Conservation (phyloP, 495 filamentous ascomycete species). For the Hypoxylon trugodes region DNA sequence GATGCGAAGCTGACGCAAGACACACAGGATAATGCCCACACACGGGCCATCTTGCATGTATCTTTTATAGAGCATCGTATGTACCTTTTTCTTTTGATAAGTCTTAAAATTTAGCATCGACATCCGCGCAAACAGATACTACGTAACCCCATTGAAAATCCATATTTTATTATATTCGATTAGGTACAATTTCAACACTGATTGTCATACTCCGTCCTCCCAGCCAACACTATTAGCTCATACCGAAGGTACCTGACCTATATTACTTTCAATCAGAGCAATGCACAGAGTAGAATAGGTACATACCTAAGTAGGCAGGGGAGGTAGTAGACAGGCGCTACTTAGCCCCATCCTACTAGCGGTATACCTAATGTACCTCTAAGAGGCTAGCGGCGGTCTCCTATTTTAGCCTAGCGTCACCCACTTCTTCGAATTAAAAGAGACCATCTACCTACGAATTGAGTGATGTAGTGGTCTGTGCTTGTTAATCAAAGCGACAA, state of each 20-base stretch:
- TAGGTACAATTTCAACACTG: too few species aligned
- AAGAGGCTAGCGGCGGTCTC: slow-evolving; percentile 18
- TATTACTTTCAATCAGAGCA: too few species aligned
- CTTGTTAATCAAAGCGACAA: slow-evolving; percentile 33
- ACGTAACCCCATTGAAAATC: not conserved
- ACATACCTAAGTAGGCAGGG: too few species aligned
- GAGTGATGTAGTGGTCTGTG: slow-evolving; percentile 25
- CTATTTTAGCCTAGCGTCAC: slow-evolving; percentile 18
- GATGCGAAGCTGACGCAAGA: slow-evolving; percentile 27
- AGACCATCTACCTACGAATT: slow-evolving; percentile 18
- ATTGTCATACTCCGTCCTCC: too few species aligned
- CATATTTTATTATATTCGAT: too few species aligned
- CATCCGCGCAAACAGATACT: not conserved
- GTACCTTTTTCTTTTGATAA: slow-evolving; percentile 1
- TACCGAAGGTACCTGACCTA: too few species aligned
- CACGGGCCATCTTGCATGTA: not conserved
- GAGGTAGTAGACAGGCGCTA: not conserved
- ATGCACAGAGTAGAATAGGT: too few species aligned
- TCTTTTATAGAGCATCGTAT: not conserved
- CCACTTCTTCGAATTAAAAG: slow-evolving; percentile 31
- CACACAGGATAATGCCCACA: slow-evolving; percentile 4
- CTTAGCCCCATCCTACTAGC: not conserved
- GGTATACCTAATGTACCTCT: slow-evolving; percentile 4
- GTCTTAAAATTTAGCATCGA: not conserved
- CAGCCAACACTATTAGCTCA: too few species aligned